Evolutionary conservation across 345 rosid genomes (phyloP).

Genomic region (Cochlearia excelsa): DNA sequence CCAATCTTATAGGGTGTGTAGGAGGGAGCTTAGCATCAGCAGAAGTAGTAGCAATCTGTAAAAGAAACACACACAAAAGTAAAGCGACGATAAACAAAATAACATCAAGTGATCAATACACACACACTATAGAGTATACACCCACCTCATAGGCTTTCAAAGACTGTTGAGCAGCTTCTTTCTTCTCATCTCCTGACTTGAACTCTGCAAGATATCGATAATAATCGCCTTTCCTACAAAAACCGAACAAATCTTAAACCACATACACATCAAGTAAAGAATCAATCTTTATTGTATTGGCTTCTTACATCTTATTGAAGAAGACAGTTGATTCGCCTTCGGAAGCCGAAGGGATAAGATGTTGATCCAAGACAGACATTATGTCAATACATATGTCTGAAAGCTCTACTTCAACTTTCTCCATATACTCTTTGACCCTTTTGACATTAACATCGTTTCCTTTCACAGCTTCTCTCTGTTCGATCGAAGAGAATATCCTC

Average conservation of each 20-base stretch:
- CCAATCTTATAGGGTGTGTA: constrained; percentile 71
- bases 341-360: constrained; percentile 57
- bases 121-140: background rate
- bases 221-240: constrained; percentile 72
- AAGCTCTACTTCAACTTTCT: constrained; percentile 61
- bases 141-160: constrained; percentile 75
- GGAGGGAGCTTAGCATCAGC: constrained; percentile 65
- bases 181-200: constrained; percentile 50
- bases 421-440: constrained; percentile 55
- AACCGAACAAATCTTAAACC: constrained; percentile 5
- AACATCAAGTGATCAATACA: background rate
- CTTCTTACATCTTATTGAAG: constrained; percentile 64
- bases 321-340: constrained; percentile 66
- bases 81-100: constrained; percentile 1
- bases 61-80: constrained; percentile 7
- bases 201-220: constrained; percentile 64
- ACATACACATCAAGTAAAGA: constrained; percentile 8
- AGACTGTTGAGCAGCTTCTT: constrained; percentile 59
- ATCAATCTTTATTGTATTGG: too few relatives aligned
- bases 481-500: constrained; percentile 56
- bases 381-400: constrained; percentile 51
- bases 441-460: constrained; percentile 55
- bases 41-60: constrained; percentile 54
- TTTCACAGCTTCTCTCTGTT: constrained; percentile 52
- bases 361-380: constrained; percentile 62